Percentiles rank a stretch among this genome's conserved stretches.
Evolutionary conservation across 495 filamentous ascomycete species (phyloP).

Genomic region (Parathielavia appendiculata): DNA sequence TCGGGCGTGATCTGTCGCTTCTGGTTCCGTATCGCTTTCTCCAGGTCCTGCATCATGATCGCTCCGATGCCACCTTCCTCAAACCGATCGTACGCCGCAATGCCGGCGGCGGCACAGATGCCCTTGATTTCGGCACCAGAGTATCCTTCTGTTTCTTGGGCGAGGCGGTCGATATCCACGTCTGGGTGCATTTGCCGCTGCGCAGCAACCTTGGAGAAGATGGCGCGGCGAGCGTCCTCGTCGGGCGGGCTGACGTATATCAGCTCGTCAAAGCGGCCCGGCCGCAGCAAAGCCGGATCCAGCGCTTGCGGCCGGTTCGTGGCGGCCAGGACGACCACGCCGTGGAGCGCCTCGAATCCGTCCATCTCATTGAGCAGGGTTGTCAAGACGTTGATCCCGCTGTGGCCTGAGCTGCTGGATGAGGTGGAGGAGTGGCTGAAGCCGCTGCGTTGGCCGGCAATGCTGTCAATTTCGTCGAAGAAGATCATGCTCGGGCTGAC

Average conservation of each 20-base stretch:
- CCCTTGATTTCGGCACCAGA: conserved; percentile 85
- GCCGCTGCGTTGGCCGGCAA: conserved; percentile 66
- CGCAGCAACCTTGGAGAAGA: conserved; percentile 59
- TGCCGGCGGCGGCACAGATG: conserved; percentile 56
- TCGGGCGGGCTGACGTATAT: conserved; percentile 87
- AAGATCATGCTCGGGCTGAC: conserved; percentile 93
- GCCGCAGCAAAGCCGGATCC: conserved; percentile 81
- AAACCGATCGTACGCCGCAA: conserved; percentile 40
- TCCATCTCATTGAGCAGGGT: conserved; percentile 96
- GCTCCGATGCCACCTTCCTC: conserved; percentile 36
- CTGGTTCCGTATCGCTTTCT: conserved; percentile 55
- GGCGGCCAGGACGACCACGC: conserved; percentile 86
- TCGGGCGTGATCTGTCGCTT: conserved; percentile 63
- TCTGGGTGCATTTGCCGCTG: conserved; percentile 55
- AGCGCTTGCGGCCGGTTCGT: conserved; percentile 88
- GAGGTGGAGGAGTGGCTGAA: conserved; percentile 26
- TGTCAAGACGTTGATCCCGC: conserved; percentile 76
- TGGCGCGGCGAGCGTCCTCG: conserved; percentile 66
- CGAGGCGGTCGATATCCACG: conserved; percentile 61
- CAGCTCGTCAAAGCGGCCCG: conserved; percentile 83
- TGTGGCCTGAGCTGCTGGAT: conserved; percentile 29
- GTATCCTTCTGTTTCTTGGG: conserved; percentile 69
- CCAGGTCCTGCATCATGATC: conserved; percentile 59
- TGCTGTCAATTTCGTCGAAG: conserved; percentile 96
- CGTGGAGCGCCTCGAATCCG: conserved; percentile 78